These are phyloP conservation scores for Cymodocea nodosa DNA, from an alignment of 116 monocot species.

Conservation along the genomic window DNA sequence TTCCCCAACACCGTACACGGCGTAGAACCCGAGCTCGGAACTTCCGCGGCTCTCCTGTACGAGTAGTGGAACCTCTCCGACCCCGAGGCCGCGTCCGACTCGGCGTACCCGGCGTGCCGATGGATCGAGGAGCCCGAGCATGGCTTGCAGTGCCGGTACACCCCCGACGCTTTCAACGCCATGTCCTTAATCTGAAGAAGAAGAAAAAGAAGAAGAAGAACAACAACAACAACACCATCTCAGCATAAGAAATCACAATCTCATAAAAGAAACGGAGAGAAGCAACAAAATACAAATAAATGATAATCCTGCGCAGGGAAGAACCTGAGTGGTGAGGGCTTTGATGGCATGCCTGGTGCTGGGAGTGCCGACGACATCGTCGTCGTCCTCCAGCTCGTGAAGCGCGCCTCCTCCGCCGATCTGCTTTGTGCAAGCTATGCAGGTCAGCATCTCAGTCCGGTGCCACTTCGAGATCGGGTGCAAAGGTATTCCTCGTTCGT, in stretches of 20 bases:
- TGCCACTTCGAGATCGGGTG: no score
- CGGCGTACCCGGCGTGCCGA: conserved; percentile 17
- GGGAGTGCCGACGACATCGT: conserved; percentile 36
- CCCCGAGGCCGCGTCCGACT: conserved; percentile 33
- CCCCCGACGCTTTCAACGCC: conserved; percentile 88
- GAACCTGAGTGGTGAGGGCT: conserved; percentile 74
- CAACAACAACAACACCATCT: not conserved
- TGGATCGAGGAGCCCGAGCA: conserved; percentile 31
- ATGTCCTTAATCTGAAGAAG: conserved; percentile 29
- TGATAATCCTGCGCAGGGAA: no score
- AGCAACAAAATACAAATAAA: not conserved
- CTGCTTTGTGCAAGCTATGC: conserved; percentile 89
- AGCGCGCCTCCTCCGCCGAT: conserved; percentile 19
- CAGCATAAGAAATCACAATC: no score
- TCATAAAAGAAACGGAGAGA: no score
- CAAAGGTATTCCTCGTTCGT: no score
- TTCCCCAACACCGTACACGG: conserved; percentile 19
- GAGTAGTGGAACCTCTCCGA: conserved; percentile 44
- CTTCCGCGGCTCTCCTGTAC: conserved; percentile 29
- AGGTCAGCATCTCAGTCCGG: conserved; percentile 53
- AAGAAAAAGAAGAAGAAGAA: not conserved
- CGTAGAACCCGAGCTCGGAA: conserved; percentile 30
- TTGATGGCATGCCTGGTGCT: conserved; percentile 64
- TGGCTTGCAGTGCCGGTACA: conserved; percentile 79
- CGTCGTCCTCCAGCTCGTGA: conserved; percentile 41